A percentile compares a stretch with the other conserved stretches of the same genome.
Evolutionary conservation across 768 basidiomycete species (phyloP).

Genomic region (Suillus alpinus): DNA sequence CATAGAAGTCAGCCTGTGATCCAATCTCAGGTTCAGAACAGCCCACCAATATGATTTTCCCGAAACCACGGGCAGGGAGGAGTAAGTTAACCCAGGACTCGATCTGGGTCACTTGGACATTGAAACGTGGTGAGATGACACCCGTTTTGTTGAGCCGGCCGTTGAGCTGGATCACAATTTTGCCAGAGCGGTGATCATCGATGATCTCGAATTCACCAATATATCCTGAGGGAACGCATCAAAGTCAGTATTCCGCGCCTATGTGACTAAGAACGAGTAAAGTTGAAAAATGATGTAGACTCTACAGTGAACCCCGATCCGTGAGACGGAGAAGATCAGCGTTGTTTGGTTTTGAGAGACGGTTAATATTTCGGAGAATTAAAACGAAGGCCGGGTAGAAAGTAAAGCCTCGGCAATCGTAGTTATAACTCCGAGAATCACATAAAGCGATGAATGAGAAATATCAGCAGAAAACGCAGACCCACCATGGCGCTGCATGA

Average conservation of each 20-base stretch:
- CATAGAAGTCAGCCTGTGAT: not conserved
- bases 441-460: slow-evolving; percentile 36
- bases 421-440: slow-evolving; percentile 77
- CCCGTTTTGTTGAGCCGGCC: slow-evolving; percentile 99
- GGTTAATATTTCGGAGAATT: slow-evolving; percentile 73
- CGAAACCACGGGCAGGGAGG: slow-evolving; percentile 94
- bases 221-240: slow-evolving; percentile 62
- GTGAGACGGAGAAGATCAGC: slow-evolving; percentile 15
- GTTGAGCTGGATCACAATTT: slow-evolving; percentile 97
- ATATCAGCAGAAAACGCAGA: slow-evolving; percentile 7
- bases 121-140: slow-evolving; percentile 99
- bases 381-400: slow-evolving; percentile 76
- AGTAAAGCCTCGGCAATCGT: slow-evolving; percentile 61
- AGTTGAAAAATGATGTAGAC: slow-evolving; percentile 20
- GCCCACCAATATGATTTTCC: slow-evolving; percentile 89
- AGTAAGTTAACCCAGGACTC: slow-evolving; percentile 97
- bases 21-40: not conserved
- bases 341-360: slow-evolving; percentile 65
- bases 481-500: slow-evolving; percentile 99
- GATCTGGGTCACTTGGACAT: slow-evolving; percentile 89
- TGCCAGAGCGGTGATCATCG: slow-evolving; percentile 97
- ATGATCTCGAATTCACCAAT: slow-evolving; percentile 98
- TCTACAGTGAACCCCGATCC: slow-evolving; percentile 32
- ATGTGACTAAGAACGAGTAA: slow-evolving; percentile 41
- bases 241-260: not conserved